These are phyloP conservation scores for Colletotrichum spaethianum DNA, from an alignment of 2,329 filamentous ascomycete species.

Conservation along the genomic window DNA sequence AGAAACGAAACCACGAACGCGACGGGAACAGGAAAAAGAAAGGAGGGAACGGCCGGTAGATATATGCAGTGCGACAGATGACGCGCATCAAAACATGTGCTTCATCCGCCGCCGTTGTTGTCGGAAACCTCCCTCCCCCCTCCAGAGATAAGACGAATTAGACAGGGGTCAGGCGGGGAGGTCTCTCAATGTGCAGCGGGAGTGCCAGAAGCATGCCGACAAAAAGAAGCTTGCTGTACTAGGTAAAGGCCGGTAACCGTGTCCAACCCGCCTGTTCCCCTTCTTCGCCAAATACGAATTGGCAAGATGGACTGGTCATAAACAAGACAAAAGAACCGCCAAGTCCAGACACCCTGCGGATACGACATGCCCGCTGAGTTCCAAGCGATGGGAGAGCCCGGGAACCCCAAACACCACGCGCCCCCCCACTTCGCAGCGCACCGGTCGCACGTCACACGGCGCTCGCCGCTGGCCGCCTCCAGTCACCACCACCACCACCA, in stretches of 20 bases:
- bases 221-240: neutral
- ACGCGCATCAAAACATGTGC: conserved; percentile 20
- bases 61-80: conserved; percentile 21
- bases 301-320: neutral
- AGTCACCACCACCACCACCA: neutral
- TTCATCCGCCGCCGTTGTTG: neutral
- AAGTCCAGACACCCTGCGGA: neutral
- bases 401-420: conserved; percentile 4
- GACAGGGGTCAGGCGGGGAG: neutral
- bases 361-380: neutral
- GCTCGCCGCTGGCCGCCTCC: conserved; percentile 41
- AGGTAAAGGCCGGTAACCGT: neutral
- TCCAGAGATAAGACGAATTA: conserved; percentile 12
- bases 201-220: neutral
- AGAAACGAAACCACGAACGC: neutral
- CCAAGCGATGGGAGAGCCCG: conserved; percentile 22
- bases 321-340: neutral
- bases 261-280: neutral
- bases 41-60: neutral
- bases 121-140: neutral
- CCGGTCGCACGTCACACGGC: conserved; percentile 41
- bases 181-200: neutral
- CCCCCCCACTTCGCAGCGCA: conserved; percentile 24
- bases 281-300: neutral
- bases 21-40: neutral